A percentile compares a stretch with the other conserved stretches of the same genome.
These are phyloP conservation scores for Groenewaldozyma tartarivorans DNA, from an alignment of 805 yeast species.

Conservation along the genomic window DNA sequence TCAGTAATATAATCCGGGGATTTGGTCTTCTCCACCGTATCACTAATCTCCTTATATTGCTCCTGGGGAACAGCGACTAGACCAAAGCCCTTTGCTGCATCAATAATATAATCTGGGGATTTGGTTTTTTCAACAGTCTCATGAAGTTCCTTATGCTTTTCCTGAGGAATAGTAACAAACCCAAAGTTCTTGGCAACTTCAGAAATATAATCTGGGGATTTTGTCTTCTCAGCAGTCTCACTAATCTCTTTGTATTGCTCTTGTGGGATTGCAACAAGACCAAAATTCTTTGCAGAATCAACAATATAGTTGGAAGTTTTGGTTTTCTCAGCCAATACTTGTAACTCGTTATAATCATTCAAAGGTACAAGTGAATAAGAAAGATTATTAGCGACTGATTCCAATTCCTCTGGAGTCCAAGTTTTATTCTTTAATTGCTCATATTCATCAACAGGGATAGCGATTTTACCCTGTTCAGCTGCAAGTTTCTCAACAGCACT, in stretches of 20 bases:
- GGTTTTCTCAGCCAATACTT: constrained; percentile 3
- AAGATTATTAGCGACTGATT: constrained; percentile 12
- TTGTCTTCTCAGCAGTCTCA: background rate
- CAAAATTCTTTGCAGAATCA: constrained; percentile 7
- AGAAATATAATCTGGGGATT: constrained; percentile 3
- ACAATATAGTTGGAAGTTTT: constrained; percentile 3
- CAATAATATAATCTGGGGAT: constrained; percentile 10
- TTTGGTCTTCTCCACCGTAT: constrained; percentile 15
- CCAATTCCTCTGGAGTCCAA: constrained; percentile 5
- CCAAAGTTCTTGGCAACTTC: constrained; percentile 8
- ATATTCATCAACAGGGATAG: constrained; percentile 17
- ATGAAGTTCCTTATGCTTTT: constrained; percentile 12
- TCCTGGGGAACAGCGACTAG: constrained; percentile 21
- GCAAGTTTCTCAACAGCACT: constrained; percentile 19
- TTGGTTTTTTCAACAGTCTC: constrained; percentile 4
- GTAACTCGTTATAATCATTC: constrained; percentile 6
- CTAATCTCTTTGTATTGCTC: constrained; percentile 8
- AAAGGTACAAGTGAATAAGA: constrained; percentile 11
- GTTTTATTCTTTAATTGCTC: constrained; percentile 9
- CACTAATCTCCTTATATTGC: constrained; percentile 16
- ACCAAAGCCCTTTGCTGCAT: constrained; percentile 14
- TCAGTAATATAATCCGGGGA: constrained; percentile 16
- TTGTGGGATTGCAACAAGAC: constrained; percentile 14
- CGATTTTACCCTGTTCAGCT: constrained; percentile 17
- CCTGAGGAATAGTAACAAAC: constrained; percentile 7